Conservation (phyloP, 148 eudicot species). For the Spergularia marina region DNA sequence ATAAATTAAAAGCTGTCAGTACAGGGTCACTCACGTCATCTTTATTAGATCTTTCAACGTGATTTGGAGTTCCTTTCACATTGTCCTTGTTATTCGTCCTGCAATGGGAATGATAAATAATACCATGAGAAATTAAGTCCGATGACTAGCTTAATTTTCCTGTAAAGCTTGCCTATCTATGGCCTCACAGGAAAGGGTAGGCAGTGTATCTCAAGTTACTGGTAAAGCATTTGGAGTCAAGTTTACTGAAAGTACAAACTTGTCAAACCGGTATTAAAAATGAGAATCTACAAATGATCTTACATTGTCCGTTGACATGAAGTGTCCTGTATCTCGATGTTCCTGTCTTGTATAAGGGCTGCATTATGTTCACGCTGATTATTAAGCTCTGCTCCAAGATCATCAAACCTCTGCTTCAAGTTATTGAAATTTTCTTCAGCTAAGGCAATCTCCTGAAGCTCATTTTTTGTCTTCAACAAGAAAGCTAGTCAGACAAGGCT, state of each 20-base stretch:
- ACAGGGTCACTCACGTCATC: conserved; percentile 24
- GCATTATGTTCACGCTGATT: conserved; percentile 52
- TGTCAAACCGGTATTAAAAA: neutral
- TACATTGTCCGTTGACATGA: conserved; percentile 41
- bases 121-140: conserved; percentile 9
- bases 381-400: conserved; percentile 51
- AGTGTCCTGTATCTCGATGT: conserved; percentile 29
- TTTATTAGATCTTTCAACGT: conserved; percentile 29
- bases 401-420: conserved; percentile 66
- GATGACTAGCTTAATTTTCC: neutral
- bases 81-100: conserved; percentile 50
- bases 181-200: no score
- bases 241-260: neutral
- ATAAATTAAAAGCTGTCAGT: neutral
- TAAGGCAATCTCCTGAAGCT: conserved; percentile 54
- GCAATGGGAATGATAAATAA: conserved; percentile 20
- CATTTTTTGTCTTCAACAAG: conserved; percentile 37
- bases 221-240: no score
- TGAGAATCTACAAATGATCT: conserved; percentile 20
- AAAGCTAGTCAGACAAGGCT: conserved; percentile 19
- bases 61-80: conserved; percentile 23
- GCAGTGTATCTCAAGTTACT: no score
- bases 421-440: conserved; percentile 52
- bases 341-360: conserved; percentile 30
- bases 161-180: neutral